Conservation (phyloP, 352 stramenopile species). For the Aphanomyces astaci region DNA sequence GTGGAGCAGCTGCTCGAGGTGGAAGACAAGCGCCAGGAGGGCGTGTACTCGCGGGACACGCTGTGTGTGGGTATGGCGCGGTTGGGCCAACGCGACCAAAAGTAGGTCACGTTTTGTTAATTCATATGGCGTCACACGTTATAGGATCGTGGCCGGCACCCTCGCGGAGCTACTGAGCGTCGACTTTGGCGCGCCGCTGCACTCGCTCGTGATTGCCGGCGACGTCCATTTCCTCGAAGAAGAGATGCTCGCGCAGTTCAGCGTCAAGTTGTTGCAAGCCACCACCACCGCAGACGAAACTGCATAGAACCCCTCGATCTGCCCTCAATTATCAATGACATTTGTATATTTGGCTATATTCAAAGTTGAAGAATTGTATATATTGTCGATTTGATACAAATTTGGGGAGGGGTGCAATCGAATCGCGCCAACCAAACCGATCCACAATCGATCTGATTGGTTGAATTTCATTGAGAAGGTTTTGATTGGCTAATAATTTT, state of each 20-base stretch:
- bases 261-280: background rate
- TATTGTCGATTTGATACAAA: too few relatives aligned
- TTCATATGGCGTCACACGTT: background rate
- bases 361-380: too few relatives aligned
- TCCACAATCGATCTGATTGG: too few relatives aligned
- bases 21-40: constrained; percentile 79
- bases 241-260: constrained; percentile 63
- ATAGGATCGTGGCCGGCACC: constrained; percentile 89
- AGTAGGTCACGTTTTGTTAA: constrained; percentile 15
- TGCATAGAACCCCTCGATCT: too few relatives aligned
- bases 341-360: too few relatives aligned
- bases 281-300: background rate
- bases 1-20: constrained; percentile 95
- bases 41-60: constrained; percentile 76
- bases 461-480: too few relatives aligned
- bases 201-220: constrained; percentile 95
- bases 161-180: constrained; percentile 89
- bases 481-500: too few relatives aligned
- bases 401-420: too few relatives aligned
- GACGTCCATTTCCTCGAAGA: constrained; percentile 95
- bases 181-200: constrained; percentile 94
- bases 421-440: too few relatives aligned
- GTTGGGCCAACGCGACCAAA: constrained; percentile 87
- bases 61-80: constrained; percentile 91
- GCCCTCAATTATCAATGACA: too few relatives aligned